Evolutionary conservation across 139 green algal species (phyloP).

Genomic region (Auxenochlorella pyrenoidosa): DNA sequence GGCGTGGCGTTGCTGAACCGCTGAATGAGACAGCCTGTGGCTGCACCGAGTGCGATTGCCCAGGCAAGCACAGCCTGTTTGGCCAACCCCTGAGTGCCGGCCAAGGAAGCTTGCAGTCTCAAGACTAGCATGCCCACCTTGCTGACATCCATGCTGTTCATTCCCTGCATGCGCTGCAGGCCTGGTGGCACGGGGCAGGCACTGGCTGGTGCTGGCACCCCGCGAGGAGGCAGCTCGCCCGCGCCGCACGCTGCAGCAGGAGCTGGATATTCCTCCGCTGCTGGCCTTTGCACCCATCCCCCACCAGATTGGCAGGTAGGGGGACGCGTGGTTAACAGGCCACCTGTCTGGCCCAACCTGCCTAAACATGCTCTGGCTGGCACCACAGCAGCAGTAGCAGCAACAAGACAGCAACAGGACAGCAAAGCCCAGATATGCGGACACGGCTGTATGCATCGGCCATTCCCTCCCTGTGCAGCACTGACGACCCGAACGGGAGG

Average conservation of each 20-base stretch:
- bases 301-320: constrained; percentile 22
- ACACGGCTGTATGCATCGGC: no score
- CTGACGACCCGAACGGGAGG: not conserved
- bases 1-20: constrained; percentile 73
- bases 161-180: not conserved
- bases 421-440: no score
- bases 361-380: not conserved
- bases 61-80: constrained; percentile 14
- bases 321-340: not conserved
- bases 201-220: constrained; percentile 33
- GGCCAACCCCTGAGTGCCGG: no score
- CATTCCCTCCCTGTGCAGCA: not conserved
- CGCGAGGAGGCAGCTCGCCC: constrained; percentile 17
- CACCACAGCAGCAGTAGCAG: not conserved
- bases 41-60: constrained; percentile 63
- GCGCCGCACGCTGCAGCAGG: constrained; percentile 50
- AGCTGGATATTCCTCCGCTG: constrained; percentile 64
- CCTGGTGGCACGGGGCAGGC: constrained; percentile 35
- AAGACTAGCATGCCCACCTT: not conserved
- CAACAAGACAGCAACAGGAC: no score
- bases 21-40: constrained; percentile 82
- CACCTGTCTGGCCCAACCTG: not conserved
- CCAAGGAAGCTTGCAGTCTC: no score
- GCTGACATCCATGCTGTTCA: not conserved
- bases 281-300: constrained; percentile 57